phyloP scores from a whole-genome alignment of 371 early-diverging fungal species.

The Mortierella sp. region DNA sequence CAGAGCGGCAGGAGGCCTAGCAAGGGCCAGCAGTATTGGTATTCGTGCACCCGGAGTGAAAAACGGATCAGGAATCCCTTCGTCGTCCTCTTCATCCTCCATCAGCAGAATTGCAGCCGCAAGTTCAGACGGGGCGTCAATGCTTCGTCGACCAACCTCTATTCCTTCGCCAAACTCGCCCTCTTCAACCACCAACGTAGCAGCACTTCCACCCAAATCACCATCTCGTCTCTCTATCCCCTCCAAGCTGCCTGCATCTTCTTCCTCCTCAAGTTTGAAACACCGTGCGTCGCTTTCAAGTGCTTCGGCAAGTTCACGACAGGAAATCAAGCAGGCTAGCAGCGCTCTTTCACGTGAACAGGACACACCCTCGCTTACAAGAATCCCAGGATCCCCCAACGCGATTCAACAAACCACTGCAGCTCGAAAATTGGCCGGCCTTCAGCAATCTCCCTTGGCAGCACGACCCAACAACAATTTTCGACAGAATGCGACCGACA shows the following conservation, averaged over 20 bases:
- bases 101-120: conserved; percentile 6
- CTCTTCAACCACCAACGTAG: not conserved
- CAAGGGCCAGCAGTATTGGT: conserved; percentile 5
- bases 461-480: not conserved
- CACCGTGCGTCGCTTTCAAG: conserved; percentile 17
- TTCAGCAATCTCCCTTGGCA: conserved; percentile 19
- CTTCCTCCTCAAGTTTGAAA: not conserved
- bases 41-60: conserved; percentile 13
- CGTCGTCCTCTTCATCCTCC: conserved; percentile 9
- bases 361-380: conserved; percentile 13
- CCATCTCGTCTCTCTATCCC: conserved; percentile 13
- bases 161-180: not conserved
- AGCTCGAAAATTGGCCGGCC: conserved; percentile 11
- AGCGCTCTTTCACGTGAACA: conserved; percentile 11
- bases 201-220: conserved; percentile 8
- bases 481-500: conserved; percentile 9
- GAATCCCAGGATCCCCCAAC: conserved; percentile 21
- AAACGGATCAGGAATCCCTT: conserved; percentile 13
- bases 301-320: not conserved
- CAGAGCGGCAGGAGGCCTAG: not conserved
- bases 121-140: not conserved
- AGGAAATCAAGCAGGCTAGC: conserved; percentile 1
- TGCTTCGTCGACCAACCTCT: conserved; percentile 17
- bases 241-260: conserved; percentile 3
- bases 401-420: conserved; percentile 6